A percentile compares a stretch with the other conserved stretches of the same genome.
These are phyloP conservation scores for Lachnellula willkommii DNA, from an alignment of 2,329 filamentous ascomycete genomes.

Conservation along the genomic window DNA sequence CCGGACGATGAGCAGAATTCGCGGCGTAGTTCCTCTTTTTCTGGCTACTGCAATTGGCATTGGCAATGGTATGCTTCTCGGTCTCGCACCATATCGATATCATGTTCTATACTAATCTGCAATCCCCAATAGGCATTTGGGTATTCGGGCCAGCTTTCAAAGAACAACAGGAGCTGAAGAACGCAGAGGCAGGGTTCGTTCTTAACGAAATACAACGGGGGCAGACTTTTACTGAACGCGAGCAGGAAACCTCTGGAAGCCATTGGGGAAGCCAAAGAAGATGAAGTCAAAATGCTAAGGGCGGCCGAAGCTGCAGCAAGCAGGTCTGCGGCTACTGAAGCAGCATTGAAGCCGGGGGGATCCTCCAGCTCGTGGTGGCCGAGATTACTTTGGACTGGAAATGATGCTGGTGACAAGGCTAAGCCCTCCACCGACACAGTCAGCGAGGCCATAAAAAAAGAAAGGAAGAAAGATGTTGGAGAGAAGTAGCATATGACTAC, in stretches of 20 bases:
- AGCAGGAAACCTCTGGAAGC: constrained; percentile 15
- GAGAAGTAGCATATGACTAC: not conserved
- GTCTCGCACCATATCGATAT: not conserved
- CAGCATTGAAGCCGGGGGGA: constrained; percentile 13
- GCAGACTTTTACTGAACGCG: constrained; percentile 8
- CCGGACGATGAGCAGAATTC: constrained; percentile 25
- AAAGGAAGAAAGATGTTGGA: not conserved
- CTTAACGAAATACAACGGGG: not conserved
- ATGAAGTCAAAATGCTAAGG: constrained; percentile 10
- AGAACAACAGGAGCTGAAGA: constrained; percentile 23
- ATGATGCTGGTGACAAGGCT: not conserved
- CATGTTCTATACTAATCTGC: not conserved
- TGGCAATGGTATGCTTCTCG: constrained; percentile 24
- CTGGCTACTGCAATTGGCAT: constrained; percentile 28
- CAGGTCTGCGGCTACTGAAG: constrained; percentile 15
- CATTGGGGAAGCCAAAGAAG: constrained; percentile 5
- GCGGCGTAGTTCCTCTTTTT: constrained; percentile 26
- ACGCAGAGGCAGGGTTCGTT: constrained; percentile 17
- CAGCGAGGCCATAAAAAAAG: not conserved
- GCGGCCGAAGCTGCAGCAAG: constrained; percentile 21
- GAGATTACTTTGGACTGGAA: constrained; percentile 15
- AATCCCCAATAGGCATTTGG: constrained; percentile 19
- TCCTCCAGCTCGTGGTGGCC: constrained; percentile 23
- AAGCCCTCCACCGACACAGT: not conserved
- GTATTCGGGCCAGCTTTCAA: constrained; percentile 30